phyloP scores from a whole-genome alignment of 768 basidiomycete species.

The Lactifluus subvellereus region DNA sequence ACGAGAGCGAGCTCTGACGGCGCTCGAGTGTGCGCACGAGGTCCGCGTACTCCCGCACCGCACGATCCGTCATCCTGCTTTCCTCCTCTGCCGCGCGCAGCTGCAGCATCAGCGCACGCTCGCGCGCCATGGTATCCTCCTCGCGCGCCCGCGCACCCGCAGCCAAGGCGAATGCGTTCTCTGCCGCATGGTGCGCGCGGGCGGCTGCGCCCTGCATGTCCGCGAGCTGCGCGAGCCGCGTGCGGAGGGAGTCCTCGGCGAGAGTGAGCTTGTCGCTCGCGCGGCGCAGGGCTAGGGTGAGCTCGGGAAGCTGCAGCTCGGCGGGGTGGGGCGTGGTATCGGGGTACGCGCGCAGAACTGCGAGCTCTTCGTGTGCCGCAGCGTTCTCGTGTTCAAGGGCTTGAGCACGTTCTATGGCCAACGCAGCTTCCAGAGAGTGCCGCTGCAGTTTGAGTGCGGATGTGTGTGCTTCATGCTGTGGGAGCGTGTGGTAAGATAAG shows the following conservation, averaged over 20 bases:
- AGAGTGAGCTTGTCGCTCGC: slow-evolving; percentile 61
- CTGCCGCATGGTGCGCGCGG: slow-evolving; percentile 39
- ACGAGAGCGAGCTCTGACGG: slow-evolving; percentile 30
- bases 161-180: slow-evolving; percentile 51
- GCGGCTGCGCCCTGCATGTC: slow-evolving; percentile 39
- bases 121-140: slow-evolving; percentile 46
- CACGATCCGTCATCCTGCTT: slow-evolving; percentile 54
- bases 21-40: slow-evolving; percentile 63
- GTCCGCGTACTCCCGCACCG: slow-evolving; percentile 68
- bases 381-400: slow-evolving; percentile 57
- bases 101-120: slow-evolving; percentile 43
- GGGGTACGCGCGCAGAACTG: slow-evolving; percentile 48
- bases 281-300: slow-evolving; percentile 62
- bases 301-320: slow-evolving; percentile 40
- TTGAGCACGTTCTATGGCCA: slow-evolving; percentile 42
- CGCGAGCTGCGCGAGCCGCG: slow-evolving; percentile 44
- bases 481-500: slow-evolving; percentile 6
- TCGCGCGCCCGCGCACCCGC: slow-evolving; percentile 49
- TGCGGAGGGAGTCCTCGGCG: slow-evolving; percentile 51
- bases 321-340: slow-evolving; percentile 38
- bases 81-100: slow-evolving; percentile 51
- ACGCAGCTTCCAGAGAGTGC: slow-evolving; percentile 48
- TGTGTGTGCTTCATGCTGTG: slow-evolving; percentile 62
- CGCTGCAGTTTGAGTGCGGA: slow-evolving; percentile 63
- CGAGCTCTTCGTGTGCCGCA: slow-evolving; percentile 49